Evolutionary conservation across 495 filamentous ascomycete species (phyloP).

Genomic region (Antarctomyces pellizariae): DNA sequence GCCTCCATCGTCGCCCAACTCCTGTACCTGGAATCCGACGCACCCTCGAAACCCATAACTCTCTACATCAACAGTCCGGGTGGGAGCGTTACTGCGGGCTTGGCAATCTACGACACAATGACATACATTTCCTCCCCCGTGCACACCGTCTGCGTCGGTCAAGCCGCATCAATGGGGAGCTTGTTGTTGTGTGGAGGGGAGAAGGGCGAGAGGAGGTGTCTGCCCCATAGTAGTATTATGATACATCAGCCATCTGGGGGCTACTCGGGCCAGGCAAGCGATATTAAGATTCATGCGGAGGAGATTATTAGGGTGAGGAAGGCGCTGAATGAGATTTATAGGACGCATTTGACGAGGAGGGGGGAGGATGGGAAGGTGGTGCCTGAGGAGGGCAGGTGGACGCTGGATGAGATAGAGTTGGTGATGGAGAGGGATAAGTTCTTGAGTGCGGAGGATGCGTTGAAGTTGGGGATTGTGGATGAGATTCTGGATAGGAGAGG

Average conservation of each 20-base stretch:
- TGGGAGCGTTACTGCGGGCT: conserved; percentile 73
- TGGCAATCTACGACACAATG: conserved; percentile 99
- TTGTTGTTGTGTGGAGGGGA: conserved; percentile 70
- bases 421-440: conserved; percentile 95
- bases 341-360: conserved; percentile 59
- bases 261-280: conserved; percentile 68
- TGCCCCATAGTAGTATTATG: conserved; percentile 89
- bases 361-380: too few species aligned
- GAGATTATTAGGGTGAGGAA: conserved; percentile 76
- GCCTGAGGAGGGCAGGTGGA: too few species aligned
- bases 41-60: conserved; percentile 77
- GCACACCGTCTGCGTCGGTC: conserved; percentile 82
- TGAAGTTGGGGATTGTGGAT: conserved; percentile 79
- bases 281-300: conserved; percentile 92
- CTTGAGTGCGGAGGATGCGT: conserved; percentile 67
- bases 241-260: conserved; percentile 87
- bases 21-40: conserved; percentile 93
- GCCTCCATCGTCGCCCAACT: conserved; percentile 87
- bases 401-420: conserved; percentile 63
- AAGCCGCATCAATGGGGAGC: conserved; percentile 87
- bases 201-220: conserved; percentile 62
- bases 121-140: conserved; percentile 84
- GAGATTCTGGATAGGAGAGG: conserved; percentile 41
- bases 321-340: conserved; percentile 77
- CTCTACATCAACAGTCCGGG: conserved; percentile 97